Base-by-base conservation (phyloP, 2,329 filamentous ascomycete species). In the Neopestalotiopsis rosae region DNA sequence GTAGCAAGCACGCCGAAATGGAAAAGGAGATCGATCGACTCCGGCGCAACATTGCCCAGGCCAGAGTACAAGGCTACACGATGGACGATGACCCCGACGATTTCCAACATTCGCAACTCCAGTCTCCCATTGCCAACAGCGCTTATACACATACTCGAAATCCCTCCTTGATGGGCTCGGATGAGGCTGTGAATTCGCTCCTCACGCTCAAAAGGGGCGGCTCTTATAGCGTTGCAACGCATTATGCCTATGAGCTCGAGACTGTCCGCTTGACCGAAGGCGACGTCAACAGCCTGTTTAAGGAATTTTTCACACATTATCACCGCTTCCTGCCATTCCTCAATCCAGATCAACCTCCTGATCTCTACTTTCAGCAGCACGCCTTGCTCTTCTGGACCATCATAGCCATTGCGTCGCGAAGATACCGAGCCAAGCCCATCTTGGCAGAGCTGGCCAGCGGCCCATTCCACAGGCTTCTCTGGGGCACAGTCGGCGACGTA, bases 301-400 rank as follows among this genome's bases (percentile, higher is more conserved):
- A 86, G 80, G 90, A 93, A 75, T 95, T 92, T 81, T 95, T 94
- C 82, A 83, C 85, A 70, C 89, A 85, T 75, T 95, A 94, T 78
- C 93, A 96, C 77, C 90, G 89, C 1, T 95, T 93, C 76, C 82
- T 95, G 17, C 92, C 93, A 0, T 92, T 95, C 75, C 87, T 95
- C 17, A 92, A 90, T 74, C 85, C 89, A 5, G 77, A 85, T 10
- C 89, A 91, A 72, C 82, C 88, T 0, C 91, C 94, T 1, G 92
- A 96, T 61, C 85, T 90, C 69, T 96, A 93, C 78, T 92, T 92
- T 76, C 87, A 90, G 69, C 91, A 95, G 74, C 92, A 94, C 65
- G 90, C 91, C 4, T 85, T 97, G 14, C 87, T 97, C 1, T 97
- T 97, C 80, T 97, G 94, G 94, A 88, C 92, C 62, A 91, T 95